phyloP scores from a whole-genome alignment of 768 basidiomycete species.

The Phylloporus arenicola region DNA sequence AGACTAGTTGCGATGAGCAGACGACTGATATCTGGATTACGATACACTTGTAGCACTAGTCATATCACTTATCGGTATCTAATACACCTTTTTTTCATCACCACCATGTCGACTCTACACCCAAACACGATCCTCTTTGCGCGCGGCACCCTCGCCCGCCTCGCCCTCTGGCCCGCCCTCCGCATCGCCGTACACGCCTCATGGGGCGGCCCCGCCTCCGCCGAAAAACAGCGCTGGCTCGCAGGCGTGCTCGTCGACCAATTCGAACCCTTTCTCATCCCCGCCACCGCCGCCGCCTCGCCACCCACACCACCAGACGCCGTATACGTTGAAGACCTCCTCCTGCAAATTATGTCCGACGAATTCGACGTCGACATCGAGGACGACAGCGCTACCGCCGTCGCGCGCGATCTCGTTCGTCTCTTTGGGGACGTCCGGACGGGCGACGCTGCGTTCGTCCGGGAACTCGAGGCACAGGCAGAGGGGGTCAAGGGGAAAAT shows the following conservation, averaged over 20 bases:
- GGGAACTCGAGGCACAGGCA: constrained; percentile 59
- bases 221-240: constrained; percentile 79
- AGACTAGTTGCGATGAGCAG: background rate
- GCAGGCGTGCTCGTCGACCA: constrained; percentile 76
- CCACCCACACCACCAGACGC: constrained; percentile 44
- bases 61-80: background rate
- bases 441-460: constrained; percentile 47
- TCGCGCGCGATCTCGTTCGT: constrained; percentile 66
- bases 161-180: constrained; percentile 81
- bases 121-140: constrained; percentile 68
- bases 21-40: background rate
- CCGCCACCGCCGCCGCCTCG: constrained; percentile 11
- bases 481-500: constrained; percentile 54
- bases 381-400: constrained; percentile 72
- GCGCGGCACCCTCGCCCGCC: constrained; percentile 76
- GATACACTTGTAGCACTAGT: background rate
- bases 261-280: constrained; percentile 52
- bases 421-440: constrained; percentile 55
- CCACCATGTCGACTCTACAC: constrained; percentile 28
- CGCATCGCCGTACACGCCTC: constrained; percentile 77
- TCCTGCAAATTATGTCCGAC: constrained; percentile 80
- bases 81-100: background rate
- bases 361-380: constrained; percentile 84
- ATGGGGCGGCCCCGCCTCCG: constrained; percentile 79
- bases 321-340: constrained; percentile 73